A percentile compares a stretch with the other conserved stretches of the same genome.
These are phyloP conservation scores for Neurospora terricola DNA, from an alignment of 495 filamentous ascomycete species.

Conservation along the genomic window DNA sequence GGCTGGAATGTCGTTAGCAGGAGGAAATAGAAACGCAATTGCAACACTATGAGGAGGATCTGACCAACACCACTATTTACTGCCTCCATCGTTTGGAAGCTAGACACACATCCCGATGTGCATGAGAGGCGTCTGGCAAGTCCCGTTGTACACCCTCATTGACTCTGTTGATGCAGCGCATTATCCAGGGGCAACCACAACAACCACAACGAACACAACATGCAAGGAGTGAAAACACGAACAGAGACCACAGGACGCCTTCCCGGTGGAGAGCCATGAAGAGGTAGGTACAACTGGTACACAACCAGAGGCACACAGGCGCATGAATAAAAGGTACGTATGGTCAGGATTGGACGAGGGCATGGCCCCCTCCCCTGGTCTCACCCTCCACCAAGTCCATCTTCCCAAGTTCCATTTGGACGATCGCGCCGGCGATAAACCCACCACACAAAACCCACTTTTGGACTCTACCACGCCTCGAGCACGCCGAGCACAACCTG, in stretches of 20 bases:
- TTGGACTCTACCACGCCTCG: background rate
- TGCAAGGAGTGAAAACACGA: background rate
- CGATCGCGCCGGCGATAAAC: background rate
- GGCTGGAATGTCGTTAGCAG: background rate
- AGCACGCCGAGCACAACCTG: background rate
- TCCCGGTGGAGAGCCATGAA: background rate
- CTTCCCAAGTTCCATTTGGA: background rate
- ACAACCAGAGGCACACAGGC: background rate
- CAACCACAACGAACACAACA: background rate
- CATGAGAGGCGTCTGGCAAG: background rate
- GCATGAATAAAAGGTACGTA: background rate
- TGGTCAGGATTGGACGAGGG: background rate
- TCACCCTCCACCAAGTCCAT: background rate
- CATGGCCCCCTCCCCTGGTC: background rate
- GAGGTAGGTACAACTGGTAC: background rate
- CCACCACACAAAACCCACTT: constrained; percentile 1
- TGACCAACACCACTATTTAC: background rate
- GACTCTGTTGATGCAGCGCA: background rate
- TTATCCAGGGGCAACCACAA: background rate
- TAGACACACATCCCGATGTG: constrained; percentile 6
- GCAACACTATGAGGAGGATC: background rate
- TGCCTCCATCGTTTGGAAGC: background rate
- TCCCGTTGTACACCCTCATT: background rate
- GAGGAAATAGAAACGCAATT: background rate
- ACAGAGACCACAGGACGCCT: background rate